A percentile compares a stretch with the other conserved stretches of the same genome.
Evolutionary conservation across 768 basidiomycete species (phyloP).

Genomic region (Sutorius australiensis): DNA sequence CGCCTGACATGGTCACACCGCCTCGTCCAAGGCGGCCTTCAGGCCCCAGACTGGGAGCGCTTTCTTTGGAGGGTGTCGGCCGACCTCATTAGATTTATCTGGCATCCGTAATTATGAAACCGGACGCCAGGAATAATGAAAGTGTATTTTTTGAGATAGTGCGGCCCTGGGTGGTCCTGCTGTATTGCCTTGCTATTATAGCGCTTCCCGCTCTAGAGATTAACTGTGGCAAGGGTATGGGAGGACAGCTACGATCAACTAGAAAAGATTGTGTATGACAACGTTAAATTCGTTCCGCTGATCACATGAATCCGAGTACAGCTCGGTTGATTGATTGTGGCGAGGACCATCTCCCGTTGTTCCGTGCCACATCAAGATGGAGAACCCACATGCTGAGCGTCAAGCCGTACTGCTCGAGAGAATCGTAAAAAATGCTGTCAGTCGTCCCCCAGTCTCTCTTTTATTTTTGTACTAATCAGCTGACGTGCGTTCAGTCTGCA

Average conservation of each 20-base stretch:
- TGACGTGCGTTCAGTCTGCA: conserved; percentile 57
- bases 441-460: conserved; percentile 21
- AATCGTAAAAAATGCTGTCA: conserved; percentile 84
- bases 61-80: conserved; percentile 23
- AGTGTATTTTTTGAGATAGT: not conserved
- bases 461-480: not conserved
- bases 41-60: conserved; percentile 25
- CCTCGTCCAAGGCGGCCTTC: conserved; percentile 32
- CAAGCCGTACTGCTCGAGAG: conserved; percentile 89
- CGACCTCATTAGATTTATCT: conserved; percentile 15
- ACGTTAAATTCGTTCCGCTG: not conserved
- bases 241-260: conserved; percentile 13
- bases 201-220: not conserved
- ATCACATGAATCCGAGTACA: not conserved
- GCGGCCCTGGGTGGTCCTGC: conserved; percentile 10
- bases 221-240: conserved; percentile 10
- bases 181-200: conserved; percentile 11
- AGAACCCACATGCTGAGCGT: conserved; percentile 92
- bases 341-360: not conserved
- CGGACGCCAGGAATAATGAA: not conserved
- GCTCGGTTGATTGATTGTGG: conserved; percentile 3
- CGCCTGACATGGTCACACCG: conserved; percentile 4
- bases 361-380: conserved; percentile 49
- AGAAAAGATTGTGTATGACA: not conserved
- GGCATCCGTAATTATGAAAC: conserved; percentile 11